Evolutionary conservation across 2,329 filamentous ascomycete genomes (phyloP).

Genomic region (Tolypocladium tundrense): DNA sequence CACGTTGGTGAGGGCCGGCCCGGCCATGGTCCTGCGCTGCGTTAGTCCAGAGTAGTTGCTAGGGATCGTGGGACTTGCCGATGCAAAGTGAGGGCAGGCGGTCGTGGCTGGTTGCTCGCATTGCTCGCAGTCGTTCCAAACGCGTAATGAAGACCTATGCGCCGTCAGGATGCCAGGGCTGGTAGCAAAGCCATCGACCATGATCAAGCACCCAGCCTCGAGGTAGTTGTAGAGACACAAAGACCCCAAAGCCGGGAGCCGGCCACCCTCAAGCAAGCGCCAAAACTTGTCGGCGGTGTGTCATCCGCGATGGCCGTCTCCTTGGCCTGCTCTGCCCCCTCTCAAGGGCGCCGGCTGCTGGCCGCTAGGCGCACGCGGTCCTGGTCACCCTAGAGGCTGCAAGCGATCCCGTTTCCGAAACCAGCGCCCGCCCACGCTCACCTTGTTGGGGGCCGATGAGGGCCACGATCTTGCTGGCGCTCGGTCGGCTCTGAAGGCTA

Average conservation of each 20-base stretch:
- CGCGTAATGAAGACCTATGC: constrained; percentile 18
- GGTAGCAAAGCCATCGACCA: constrained; percentile 15
- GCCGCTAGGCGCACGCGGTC: too few species aligned
- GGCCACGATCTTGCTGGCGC: too few species aligned
- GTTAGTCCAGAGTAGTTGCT: not conserved
- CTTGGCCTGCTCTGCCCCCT: not conserved
- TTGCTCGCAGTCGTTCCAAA: constrained; percentile 13
- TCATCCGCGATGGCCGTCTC: constrained; percentile 5
- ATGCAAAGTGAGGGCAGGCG: constrained; percentile 23
- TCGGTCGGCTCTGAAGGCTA: too few species aligned
- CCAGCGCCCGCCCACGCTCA: too few species aligned
- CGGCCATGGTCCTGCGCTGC: constrained; percentile 7
- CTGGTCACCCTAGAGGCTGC: too few species aligned
- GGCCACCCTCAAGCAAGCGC: constrained; percentile 14
- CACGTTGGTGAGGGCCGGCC: not conserved
- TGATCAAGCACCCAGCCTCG: constrained; percentile 19
- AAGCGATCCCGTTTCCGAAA: too few species aligned
- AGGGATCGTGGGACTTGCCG: constrained; percentile 8
- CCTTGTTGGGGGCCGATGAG: too few species aligned
- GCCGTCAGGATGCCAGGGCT: constrained; percentile 14
- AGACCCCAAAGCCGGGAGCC: constrained; percentile 15
- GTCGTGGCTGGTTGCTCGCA: constrained; percentile 14
- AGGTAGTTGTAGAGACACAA: constrained; percentile 20
- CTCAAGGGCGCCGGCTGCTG: too few species aligned
- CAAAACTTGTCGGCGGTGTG: constrained; percentile 12